These are phyloP conservation scores for Cyphellophora attinorum DNA, from an alignment of 2,329 filamentous ascomycete species.

Conservation along the genomic window DNA sequence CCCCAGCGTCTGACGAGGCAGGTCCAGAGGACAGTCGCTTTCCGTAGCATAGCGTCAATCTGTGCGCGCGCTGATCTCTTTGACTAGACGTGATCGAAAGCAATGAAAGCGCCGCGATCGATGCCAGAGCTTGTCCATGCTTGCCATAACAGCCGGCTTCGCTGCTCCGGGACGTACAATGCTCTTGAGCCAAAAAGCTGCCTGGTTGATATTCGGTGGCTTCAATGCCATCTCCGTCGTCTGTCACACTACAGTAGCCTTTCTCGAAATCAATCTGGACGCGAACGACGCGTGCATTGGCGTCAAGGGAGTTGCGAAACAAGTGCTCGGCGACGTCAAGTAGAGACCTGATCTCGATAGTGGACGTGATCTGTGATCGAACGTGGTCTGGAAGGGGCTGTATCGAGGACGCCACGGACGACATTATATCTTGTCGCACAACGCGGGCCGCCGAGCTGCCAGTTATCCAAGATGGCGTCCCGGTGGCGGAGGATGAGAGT, in stretches of 20 bases:
- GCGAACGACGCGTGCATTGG: constrained; percentile 57
- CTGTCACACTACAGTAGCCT: constrained; percentile 71
- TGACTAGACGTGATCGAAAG: constrained; percentile 68
- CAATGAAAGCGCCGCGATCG: constrained; percentile 65
- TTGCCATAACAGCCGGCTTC: constrained; percentile 49
- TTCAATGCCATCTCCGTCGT: constrained; percentile 71
- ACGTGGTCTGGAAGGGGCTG: constrained; percentile 8
- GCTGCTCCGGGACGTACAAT: constrained; percentile 70
- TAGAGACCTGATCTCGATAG: constrained; percentile 66
- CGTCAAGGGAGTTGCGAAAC: constrained; percentile 77
- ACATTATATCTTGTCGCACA: no score
- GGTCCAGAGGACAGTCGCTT: neutral
- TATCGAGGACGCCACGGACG: no score
- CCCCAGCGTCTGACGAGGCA: neutral
- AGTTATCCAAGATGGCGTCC: no score
- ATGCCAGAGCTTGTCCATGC: constrained; percentile 67
- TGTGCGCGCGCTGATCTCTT: constrained; percentile 40
- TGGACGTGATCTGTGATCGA: constrained; percentile 64
- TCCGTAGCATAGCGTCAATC: constrained; percentile 16
- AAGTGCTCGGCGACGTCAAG: constrained; percentile 63
- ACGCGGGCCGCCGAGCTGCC: no score
- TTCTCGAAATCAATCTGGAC: constrained; percentile 64
- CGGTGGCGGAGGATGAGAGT: no score
- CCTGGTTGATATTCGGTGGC: constrained; percentile 54
- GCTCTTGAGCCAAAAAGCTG: constrained; percentile 33